Conservation (phyloP, 2,329 filamentous ascomycete species). For the Diaporthe velutina region DNA sequence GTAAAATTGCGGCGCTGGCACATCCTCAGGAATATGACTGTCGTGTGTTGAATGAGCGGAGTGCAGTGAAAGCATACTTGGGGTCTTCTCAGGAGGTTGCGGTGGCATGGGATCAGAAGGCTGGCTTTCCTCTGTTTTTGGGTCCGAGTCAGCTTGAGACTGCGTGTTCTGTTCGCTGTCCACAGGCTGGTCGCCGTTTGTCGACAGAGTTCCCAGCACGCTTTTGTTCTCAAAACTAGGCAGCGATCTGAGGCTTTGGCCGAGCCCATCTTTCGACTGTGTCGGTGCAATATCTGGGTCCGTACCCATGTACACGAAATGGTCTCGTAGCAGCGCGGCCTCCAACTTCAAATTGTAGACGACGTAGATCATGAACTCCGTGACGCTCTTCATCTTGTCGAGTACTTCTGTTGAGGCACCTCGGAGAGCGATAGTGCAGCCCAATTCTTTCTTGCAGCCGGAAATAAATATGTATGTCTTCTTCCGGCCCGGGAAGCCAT, state of each 20-base stretch:
- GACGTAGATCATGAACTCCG: slow-evolving; percentile 99
- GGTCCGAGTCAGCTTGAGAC: slow-evolving; percentile 39
- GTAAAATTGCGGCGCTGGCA: slow-evolving; percentile 91
- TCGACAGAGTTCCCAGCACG: background rate
- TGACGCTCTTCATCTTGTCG: slow-evolving; percentile 88
- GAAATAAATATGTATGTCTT: slow-evolving; percentile 98
- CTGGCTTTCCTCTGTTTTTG: slow-evolving; percentile 41
- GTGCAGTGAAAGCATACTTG: slow-evolving; percentile 50
- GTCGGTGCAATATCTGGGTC: slow-evolving; percentile 74
- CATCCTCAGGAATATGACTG: slow-evolving; percentile 77
- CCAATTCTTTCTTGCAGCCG: slow-evolving; percentile 88
- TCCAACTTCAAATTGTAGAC: slow-evolving; percentile 98
- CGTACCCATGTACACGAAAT: slow-evolving; percentile 64
- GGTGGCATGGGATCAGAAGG: slow-evolving; percentile 35
- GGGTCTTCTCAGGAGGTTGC: slow-evolving; percentile 43
- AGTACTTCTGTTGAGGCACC: slow-evolving; percentile 81
- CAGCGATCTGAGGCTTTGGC: slow-evolving; percentile 32
- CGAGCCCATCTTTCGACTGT: slow-evolving; percentile 46
- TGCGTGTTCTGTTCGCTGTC: slow-evolving; percentile 45
- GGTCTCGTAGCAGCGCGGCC: slow-evolving; percentile 92
- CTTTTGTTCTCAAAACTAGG: slow-evolving; percentile 31
- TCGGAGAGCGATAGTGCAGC: slow-evolving; percentile 93
- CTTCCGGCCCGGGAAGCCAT: slow-evolving; percentile 78
- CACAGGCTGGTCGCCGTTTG: slow-evolving; percentile 27
- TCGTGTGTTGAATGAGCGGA: slow-evolving; percentile 62